Base-by-base conservation (phyloP, 768 basidiomycete species). In the Podaxis mareebaensis region DNA sequence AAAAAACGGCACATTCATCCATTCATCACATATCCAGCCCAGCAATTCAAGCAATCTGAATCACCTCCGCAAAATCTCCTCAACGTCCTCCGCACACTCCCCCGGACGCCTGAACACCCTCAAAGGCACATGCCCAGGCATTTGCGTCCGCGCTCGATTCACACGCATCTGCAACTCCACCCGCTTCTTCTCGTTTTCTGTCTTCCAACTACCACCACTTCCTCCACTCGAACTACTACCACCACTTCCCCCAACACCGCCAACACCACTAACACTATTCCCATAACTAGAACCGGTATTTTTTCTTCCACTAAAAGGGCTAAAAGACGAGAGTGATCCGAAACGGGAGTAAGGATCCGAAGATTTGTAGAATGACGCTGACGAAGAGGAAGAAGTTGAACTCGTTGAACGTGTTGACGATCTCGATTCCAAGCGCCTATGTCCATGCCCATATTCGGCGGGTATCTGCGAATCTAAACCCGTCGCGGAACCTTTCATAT, bases 61-160 rank as follows among this genome's bases (percentile, higher is more conserved):
- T 33, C 33, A 70, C 57, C 68, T 70, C 53, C 65, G 68, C 55
- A 85, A 68, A 61, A 85, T 76, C 53, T 78, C 74, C 40, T 74
- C 75, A 24, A 80, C 61, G n/a, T 56, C 83, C 73, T 93, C 92
- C 15, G 82, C 78, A 70, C 91, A 93, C 68, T 94, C 90, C 65
- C 68, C 75, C 10, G 92, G 88, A 46, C 84, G 73, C 67, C 85
- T 81, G 71, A 94, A 94, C 28, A 93, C 72, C 58, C 90, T 81
- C 69, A 93, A 72, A 20, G 77, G 73, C 10, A 92, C 78, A 66
- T 84, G 76, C 33, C 73, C 67, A 4, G 90, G 88, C 69, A 91
- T 83, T 70, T 81, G 74, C 65, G 76, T 78, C 60, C 90, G 76
- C 28, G 90, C 90, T 63, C 75, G 78, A 75, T 85, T 85, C 59